Conservation (phyloP, 1,139 yeast species). For the Geotrichum siamense region DNA sequence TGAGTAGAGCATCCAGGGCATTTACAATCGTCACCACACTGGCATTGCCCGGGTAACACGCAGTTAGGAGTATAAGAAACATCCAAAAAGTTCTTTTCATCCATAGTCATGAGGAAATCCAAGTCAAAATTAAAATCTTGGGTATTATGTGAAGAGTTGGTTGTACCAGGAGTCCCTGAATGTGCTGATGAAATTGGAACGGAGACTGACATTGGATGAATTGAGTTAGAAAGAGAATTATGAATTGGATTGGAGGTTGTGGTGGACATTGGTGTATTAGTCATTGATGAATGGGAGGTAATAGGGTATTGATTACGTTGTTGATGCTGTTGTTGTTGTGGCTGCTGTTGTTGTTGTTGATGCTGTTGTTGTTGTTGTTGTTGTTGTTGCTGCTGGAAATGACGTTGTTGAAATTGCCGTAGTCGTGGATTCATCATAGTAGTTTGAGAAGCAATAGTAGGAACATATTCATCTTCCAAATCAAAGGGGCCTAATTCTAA, state of each 20-base stretch:
- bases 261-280: neutral
- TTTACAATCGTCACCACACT: slow-evolving; percentile 35
- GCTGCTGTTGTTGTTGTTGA: too few species aligned
- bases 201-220: neutral
- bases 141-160: neutral
- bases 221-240: neutral
- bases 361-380: too few species aligned
- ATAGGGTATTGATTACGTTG: too few species aligned
- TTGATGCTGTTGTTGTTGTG: too few species aligned
- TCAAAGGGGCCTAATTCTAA: slow-evolving; percentile 17
- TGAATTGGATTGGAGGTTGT: too few species aligned
- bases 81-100: slow-evolving; percentile 18
- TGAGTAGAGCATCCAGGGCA: slow-evolving; percentile 37
- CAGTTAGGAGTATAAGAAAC: slow-evolving; percentile 34
- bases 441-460: slow-evolving; percentile 3
- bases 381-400: too few species aligned
- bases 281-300: too few species aligned
- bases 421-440: neutral
- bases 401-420: slow-evolving; percentile 10
- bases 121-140: slow-evolving; percentile 5
- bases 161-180: slow-evolving; percentile 11
- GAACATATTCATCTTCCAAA: slow-evolving; percentile 3
- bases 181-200: neutral
- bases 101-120: slow-evolving; percentile 8
- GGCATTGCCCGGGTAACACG: slow-evolving; percentile 36